Conservation (phyloP, 179 eudicot genomes). For the Sideroxylon spinosum region DNA sequence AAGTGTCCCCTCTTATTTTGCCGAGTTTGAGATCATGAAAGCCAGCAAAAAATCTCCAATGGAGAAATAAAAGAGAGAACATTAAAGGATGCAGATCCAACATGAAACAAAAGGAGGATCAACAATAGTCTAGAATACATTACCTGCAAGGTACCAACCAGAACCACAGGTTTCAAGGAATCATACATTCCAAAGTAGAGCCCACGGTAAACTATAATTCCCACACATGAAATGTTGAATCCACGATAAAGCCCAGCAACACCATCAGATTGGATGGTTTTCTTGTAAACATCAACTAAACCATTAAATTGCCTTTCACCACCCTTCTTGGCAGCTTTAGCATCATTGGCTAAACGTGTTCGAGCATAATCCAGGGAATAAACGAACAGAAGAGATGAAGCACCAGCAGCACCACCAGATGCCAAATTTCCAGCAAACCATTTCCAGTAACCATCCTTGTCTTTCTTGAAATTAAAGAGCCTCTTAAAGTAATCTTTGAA, state of each 20-base stretch:
- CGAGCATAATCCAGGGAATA: slow-evolving; percentile 44
- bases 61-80: no score
- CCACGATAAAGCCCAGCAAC: slow-evolving; percentile 40
- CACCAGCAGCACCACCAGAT: slow-evolving; percentile 50
- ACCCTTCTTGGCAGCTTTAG: slow-evolving; percentile 24
- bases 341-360: slow-evolving; percentile 45
- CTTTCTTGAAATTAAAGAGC: slow-evolving; percentile 39
- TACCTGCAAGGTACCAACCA: neutral
- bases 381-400: slow-evolving; percentile 43
- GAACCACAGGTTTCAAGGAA: slow-evolving; percentile 41
- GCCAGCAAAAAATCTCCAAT: no score
- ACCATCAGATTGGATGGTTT: neutral
- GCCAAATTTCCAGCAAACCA: slow-evolving; percentile 52
- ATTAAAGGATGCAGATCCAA: no score
- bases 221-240: slow-evolving; percentile 43
- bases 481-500: neutral
- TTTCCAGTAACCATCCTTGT: slow-evolving; percentile 47
- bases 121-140: no score
- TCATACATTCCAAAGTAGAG: slow-evolving; percentile 50
- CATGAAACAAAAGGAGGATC: no score
- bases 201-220: slow-evolving; percentile 44
- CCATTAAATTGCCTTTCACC: neutral
- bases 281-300: neutral
- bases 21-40: no score
- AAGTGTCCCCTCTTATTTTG: no score